phyloP scores from a whole-genome alignment of 805 yeast genomes.

The Spathaspora arborariae region DNA sequence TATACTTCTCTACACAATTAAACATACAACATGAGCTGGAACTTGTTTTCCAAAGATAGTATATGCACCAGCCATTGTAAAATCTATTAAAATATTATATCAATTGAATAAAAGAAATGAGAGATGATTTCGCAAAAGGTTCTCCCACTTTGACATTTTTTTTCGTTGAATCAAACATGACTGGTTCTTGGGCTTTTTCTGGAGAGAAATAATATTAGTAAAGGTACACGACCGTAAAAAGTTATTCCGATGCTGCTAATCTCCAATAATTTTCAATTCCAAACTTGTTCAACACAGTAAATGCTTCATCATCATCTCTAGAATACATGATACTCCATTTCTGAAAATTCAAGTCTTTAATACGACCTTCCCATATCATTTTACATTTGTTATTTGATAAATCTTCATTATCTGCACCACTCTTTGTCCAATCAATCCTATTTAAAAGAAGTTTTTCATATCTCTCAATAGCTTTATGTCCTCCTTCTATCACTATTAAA shows the following conservation, averaged over 20 bases:
- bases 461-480: conserved; percentile 54
- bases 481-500: conserved; percentile 74
- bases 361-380: conserved; percentile 70
- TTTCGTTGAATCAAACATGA: neutral
- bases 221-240: neutral
- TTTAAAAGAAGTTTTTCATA: conserved; percentile 57
- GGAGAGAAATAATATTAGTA: neutral
- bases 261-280: conserved; percentile 60
- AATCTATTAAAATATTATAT: neutral
- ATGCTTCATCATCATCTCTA: conserved; percentile 46
- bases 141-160: neutral
- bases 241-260: conserved; percentile 18
- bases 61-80: conserved; percentile 38
- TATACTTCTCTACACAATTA: conserved; percentile 9
- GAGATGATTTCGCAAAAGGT: neutral
- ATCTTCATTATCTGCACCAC: conserved; percentile 29
- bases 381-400: conserved; percentile 42
- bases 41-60: conserved; percentile 43
- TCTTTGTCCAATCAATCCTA: conserved; percentile 69
- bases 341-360: conserved; percentile 50
- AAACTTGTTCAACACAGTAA: conserved; percentile 46
- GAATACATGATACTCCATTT: conserved; percentile 68
- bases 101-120: neutral
- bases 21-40: conserved; percentile 42
- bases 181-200: neutral